A percentile compares a stretch with the other conserved stretches of the same genome.
Conservation (phyloP, 2,329 filamentous ascomycete genomes). For the Colletotrichum tanaceti region DNA sequence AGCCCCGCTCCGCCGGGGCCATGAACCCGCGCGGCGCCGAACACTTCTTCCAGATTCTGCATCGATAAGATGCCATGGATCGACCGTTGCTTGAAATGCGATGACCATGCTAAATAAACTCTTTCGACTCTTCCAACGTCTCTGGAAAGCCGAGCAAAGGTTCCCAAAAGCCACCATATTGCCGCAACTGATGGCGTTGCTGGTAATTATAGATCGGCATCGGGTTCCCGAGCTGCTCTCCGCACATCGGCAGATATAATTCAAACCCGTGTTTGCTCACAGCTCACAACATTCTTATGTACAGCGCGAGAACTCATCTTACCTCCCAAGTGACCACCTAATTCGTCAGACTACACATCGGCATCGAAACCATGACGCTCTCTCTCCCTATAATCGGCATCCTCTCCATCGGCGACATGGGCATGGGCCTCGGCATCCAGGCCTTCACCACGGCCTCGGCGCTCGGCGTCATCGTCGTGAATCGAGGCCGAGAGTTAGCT, state of each 20-base stretch:
- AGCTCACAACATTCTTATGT: not conserved
- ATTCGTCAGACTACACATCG: not conserved
- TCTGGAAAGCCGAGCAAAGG: no score
- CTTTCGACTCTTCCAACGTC: no score
- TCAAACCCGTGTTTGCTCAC: not conserved
- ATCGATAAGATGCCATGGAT: no score
- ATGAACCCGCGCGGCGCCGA: no score
- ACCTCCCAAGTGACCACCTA: no score
- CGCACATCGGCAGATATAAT: not conserved
- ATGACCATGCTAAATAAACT: no score
- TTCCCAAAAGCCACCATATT: no score
- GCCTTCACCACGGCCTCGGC: constrained; percentile 75
- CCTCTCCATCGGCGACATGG: constrained; percentile 67
- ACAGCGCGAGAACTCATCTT: no score
- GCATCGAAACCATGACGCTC: constrained; percentile 12
- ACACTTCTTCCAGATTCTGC: no score
- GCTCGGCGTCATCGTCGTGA: constrained; percentile 72
- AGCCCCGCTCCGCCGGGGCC: no score
- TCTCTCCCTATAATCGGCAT: constrained; percentile 55
- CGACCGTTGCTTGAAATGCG: no score
- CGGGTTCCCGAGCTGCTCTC: not conserved
- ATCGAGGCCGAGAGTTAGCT: no score
- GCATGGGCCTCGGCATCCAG: constrained; percentile 73
- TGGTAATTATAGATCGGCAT: not conserved
- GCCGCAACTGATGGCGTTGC: not conserved